phyloP scores from a whole-genome alignment of 305 asterid genomes.

The Salvia sclarea region DNA sequence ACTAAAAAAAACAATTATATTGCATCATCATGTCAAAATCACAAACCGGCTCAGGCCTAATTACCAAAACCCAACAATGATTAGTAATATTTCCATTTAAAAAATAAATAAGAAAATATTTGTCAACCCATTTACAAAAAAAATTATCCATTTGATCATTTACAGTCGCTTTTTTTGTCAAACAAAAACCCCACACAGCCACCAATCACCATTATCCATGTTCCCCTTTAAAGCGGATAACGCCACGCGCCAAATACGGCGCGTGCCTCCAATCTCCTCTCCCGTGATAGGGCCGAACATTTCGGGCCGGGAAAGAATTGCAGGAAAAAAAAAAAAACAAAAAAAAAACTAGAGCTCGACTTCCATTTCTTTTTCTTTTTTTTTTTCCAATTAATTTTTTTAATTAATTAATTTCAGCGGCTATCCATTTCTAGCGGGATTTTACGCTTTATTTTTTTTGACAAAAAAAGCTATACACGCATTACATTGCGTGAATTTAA shows the following conservation, averaged over 20 bases:
- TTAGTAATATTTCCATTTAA: too few species aligned
- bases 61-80: neutral
- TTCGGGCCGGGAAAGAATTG: constrained; percentile 32
- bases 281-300: constrained; percentile 12
- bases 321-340: too few species aligned
- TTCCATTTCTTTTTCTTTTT: neutral
- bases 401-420: constrained; percentile 44
- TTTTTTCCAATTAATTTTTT: too few species aligned
- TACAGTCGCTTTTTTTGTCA: constrained; percentile 14
- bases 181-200: constrained; percentile 29
- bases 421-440: constrained; percentile 58
- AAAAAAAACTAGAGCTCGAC: neutral
- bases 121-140: neutral
- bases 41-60: too few species aligned
- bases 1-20: too few species aligned
- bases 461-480: constrained; percentile 29
- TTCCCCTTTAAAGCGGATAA: neutral
- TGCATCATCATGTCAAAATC: too few species aligned
- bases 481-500: constrained; percentile 24
- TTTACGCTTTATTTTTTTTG: neutral
- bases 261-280: constrained; percentile 18
- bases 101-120: too few species aligned
- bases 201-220: constrained; percentile 13
- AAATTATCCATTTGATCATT: constrained; percentile 23
- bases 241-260: constrained; percentile 21